Percentiles rank a stretch among this genome's conserved stretches.
These are phyloP conservation scores for Backusella luteola DNA, from an alignment of 192 early-diverging fungal genomes.

Conservation along the genomic window DNA sequence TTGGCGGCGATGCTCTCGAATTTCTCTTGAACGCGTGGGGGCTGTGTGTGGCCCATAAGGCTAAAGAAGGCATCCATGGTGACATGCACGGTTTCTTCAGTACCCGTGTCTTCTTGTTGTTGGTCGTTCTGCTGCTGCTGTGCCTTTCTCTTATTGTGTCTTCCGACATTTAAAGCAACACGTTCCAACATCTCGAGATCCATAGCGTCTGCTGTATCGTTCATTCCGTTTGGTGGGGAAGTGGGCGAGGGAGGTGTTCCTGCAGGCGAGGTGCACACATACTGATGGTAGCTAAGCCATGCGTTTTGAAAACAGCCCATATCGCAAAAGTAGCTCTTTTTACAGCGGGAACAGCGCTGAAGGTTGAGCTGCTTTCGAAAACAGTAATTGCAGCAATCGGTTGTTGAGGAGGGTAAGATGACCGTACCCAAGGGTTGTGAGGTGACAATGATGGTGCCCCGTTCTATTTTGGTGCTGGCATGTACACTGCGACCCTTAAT, in stretches of 20 bases:
- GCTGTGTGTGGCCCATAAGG: conserved; percentile 39
- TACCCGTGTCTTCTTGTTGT: neutral
- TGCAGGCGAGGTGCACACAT: conserved; percentile 28
- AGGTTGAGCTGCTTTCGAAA: conserved; percentile 23
- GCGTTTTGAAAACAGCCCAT: conserved; percentile 34
- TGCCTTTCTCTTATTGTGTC: conserved; percentile 23
- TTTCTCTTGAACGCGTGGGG: conserved; percentile 26
- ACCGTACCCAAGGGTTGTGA: conserved; percentile 37
- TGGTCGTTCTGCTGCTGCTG: neutral
- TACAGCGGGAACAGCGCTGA: conserved; percentile 32
- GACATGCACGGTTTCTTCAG: conserved; percentile 21
- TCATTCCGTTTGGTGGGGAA: neutral
- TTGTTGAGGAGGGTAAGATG: conserved; percentile 9
- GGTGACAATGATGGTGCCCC: conserved; percentile 36
- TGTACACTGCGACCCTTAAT: conserved; percentile 25
- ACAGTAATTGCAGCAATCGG: conserved; percentile 33
- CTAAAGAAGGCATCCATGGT: conserved; percentile 44
- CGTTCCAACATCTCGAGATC: conserved; percentile 49
- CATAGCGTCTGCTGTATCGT: neutral
- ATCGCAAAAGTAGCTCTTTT: conserved; percentile 31
- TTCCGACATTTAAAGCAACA: conserved; percentile 38
- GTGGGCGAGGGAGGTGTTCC: conserved; percentile 14
- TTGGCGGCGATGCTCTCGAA: conserved; percentile 31
- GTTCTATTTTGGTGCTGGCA: conserved; percentile 24
- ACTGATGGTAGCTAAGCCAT: conserved; percentile 38